phyloP scores from a whole-genome alignment of 2,329 filamentous ascomycete species.

The Periconia macrospinosa region DNA sequence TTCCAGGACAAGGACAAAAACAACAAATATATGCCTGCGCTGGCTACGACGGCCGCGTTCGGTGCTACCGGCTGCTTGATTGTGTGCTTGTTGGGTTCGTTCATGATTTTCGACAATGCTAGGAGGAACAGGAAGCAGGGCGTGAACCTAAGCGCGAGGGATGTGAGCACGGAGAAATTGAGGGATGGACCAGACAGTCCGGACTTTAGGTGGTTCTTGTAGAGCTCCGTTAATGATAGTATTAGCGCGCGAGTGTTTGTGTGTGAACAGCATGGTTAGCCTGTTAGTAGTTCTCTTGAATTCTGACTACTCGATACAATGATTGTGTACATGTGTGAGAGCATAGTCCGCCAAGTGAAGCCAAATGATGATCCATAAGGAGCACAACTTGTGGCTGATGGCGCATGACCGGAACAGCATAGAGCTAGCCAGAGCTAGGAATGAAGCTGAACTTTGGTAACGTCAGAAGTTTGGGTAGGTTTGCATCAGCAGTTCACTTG shows the following conservation, averaged over 20 bases:
- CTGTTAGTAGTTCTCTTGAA: neutral
- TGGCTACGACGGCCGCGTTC: constrained; percentile 66
- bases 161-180: constrained; percentile 51
- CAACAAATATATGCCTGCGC: constrained; percentile 69
- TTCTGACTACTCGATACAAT: too few species aligned
- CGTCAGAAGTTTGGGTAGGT: neutral
- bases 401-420: neutral
- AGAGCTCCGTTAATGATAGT: neutral
- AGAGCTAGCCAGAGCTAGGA: neutral
- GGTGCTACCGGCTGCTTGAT: constrained; percentile 62
- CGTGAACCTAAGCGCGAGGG: constrained; percentile 54
- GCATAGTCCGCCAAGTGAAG: neutral
- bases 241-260: too few species aligned
- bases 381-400: neutral
- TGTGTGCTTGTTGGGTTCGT: constrained; percentile 60
- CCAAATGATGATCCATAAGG: neutral
- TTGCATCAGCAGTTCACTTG: neutral
- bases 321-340: neutral
- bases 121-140: constrained; percentile 62
- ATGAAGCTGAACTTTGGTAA: neutral
- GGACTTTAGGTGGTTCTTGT: constrained; percentile 51
- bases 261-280: neutral
- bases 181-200: constrained; percentile 47
- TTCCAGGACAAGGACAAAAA: constrained; percentile 63
- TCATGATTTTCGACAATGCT: constrained; percentile 68